Conservation (phyloP, 2,329 filamentous ascomycete species). For the Beauveria australis region DNA sequence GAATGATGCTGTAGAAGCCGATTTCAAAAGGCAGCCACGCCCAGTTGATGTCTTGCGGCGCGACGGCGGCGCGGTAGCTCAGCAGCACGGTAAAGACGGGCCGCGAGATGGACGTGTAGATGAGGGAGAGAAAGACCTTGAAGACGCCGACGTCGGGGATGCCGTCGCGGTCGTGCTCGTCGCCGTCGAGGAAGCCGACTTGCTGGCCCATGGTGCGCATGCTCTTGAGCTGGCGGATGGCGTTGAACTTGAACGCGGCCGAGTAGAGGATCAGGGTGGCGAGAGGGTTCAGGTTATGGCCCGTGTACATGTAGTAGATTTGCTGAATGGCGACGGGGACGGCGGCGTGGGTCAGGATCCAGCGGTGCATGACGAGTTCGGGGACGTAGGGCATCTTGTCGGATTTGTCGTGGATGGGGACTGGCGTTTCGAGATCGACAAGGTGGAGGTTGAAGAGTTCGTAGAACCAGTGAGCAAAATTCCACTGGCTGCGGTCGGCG, state of each 20-base stretch:
- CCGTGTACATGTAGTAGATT: constrained; percentile 21
- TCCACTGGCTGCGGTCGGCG: constrained; percentile 20
- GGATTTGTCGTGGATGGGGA: constrained; percentile 28
- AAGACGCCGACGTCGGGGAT: constrained; percentile 28
- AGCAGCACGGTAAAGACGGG: constrained; percentile 25
- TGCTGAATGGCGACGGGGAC: constrained; percentile 30
- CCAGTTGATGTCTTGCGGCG: constrained; percentile 22
- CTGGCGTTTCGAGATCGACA: constrained; percentile 18
- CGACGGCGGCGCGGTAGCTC: constrained; percentile 20
- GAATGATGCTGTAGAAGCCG: constrained; percentile 29
- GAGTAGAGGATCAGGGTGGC: constrained; percentile 27
- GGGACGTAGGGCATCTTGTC: constrained; percentile 30
- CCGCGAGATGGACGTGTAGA: constrained; percentile 24
- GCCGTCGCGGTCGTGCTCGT: constrained; percentile 31
- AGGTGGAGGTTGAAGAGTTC: constrained; percentile 23
- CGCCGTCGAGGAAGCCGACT: constrained; percentile 32
- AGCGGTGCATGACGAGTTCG: constrained; percentile 25
- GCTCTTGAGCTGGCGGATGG: constrained; percentile 27
- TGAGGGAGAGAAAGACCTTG: constrained; percentile 24
- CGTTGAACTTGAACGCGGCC: constrained; percentile 27
- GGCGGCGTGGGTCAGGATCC: constrained; percentile 28
- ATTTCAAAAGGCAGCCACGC: constrained; percentile 28
- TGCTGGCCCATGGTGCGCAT: constrained; percentile 28
- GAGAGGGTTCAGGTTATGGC: constrained; percentile 21
- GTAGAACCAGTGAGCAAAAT: constrained; percentile 21